Base-by-base conservation (phyloP, 2,329 filamentous ascomycete genomes). In the Verticillium albo-atrum region DNA sequence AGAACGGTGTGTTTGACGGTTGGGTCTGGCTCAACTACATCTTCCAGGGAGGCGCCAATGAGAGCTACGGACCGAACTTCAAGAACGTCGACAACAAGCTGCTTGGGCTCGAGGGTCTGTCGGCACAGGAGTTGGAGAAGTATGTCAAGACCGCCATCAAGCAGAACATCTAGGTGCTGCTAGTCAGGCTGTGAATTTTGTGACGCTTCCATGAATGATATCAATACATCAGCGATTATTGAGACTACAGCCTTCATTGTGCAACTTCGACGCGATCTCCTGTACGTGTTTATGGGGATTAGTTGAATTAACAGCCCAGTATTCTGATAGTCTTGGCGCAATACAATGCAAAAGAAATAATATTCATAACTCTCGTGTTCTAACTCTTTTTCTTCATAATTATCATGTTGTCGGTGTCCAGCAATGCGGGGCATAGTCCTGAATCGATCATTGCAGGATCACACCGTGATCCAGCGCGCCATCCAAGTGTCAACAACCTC, bases 61-160 rank as follows among this genome's bases (percentile, higher is more conserved):
- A 50, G 6, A 20, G 17, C 1, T 75, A 75, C 53, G 73, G 72
- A 5, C 56, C 64, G 4, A 70, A 68, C 27, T 75, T 71, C 56
- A 60, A 70, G 12, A 74, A 74, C 64, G 65, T 68, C 20, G 77
- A 81, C 60, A 79, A 79, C 53, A 74, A 74, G 62, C 65, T 83
- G 14, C 60, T 83, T 1, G 80, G 79, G 0, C 35, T 84, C 20
- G 73, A 75, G 67, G 42, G 42, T 23, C 42, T 50, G n/a, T 50
- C 42, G 10, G 7, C n/a, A 12, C 42, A 50, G 42, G 7, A 50
- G 42, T 7, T 50, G 42, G 42, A 50, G 42, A 20, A 50, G 1
- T 50, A 50, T 12, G 42, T 50, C 7, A 50, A 50, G 42, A 50
- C 42, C 14, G n/a, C n/a, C 42, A 50, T 50, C 42, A 50, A 50